Percentiles rank a stretch among this genome's conserved stretches.
These are phyloP conservation scores for Fusarium lyarnte DNA, from an alignment of 2,329 filamentous ascomycete genomes.

Conservation along the genomic window DNA sequence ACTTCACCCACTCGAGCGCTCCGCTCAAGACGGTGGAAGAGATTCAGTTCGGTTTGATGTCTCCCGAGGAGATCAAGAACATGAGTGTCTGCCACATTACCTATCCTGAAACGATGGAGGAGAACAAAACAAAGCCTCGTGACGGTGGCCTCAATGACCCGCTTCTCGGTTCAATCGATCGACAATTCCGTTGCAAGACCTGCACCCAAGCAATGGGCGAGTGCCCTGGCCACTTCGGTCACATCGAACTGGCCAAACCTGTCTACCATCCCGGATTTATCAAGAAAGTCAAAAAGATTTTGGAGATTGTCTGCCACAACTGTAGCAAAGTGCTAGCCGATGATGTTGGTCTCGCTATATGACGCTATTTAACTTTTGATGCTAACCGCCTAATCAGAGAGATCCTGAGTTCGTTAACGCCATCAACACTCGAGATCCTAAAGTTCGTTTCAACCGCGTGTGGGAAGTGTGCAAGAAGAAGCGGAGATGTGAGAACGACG, in stretches of 20 bases:
- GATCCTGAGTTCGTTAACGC: slow-evolving; percentile 86
- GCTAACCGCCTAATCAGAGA: slow-evolving; percentile 74
- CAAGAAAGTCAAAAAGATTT: slow-evolving; percentile 98
- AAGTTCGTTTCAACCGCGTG: slow-evolving; percentile 90
- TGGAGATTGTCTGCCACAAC: slow-evolving; percentile 99
- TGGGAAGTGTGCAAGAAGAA: slow-evolving; percentile 94
- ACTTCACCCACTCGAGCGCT: slow-evolving; percentile 91
- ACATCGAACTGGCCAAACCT: slow-evolving; percentile 96
- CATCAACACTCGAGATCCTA: slow-evolving; percentile 87
- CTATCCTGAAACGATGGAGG: slow-evolving; percentile 99
- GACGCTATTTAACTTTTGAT: slow-evolving; percentile 64
- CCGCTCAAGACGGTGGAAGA: slow-evolving; percentile 98
- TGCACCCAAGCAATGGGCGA: slow-evolving; percentile 96
- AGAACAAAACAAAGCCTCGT: slow-evolving; percentile 88
- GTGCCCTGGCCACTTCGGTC: slow-evolving; percentile 97
- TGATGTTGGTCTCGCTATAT: slow-evolving; percentile 83
- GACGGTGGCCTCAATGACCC: slow-evolving; percentile 95
- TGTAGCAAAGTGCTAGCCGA: slow-evolving; percentile 98
- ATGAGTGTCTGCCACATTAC: slow-evolving; percentile 97
- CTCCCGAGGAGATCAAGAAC: slow-evolving; percentile 98
- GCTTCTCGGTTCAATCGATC: slow-evolving; percentile 94
- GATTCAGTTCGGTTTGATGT: slow-evolving; percentile 98
- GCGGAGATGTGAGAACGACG: slow-evolving; percentile 82
- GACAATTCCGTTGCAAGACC: slow-evolving; percentile 94
- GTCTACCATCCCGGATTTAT: slow-evolving; percentile 97